Conservation (phyloP, 805 yeast genomes). For the Wickerhamomyces bisporus region DNA sequence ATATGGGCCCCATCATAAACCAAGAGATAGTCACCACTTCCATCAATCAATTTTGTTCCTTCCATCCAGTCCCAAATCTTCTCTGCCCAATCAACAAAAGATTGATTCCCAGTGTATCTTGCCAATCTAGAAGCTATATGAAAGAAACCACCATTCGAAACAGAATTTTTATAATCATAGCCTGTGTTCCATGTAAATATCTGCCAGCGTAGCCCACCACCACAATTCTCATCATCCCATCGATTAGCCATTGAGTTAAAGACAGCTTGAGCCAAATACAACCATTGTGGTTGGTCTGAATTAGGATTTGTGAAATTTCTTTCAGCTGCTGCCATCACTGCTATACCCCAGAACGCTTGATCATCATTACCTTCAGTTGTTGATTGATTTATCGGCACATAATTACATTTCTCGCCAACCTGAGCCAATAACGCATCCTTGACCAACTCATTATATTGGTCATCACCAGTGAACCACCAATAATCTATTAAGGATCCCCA, state of each 20-base stretch:
- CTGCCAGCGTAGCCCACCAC: constrained; percentile 96
- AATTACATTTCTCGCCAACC: constrained; percentile 68
- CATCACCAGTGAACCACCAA: constrained; percentile 64
- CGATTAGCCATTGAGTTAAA: constrained; percentile 86
- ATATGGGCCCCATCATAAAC: constrained; percentile 67
- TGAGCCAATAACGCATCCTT: constrained; percentile 66
- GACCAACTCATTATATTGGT: constrained; percentile 55
- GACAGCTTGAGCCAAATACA: constrained; percentile 79
- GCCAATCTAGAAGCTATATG: constrained; percentile 84
- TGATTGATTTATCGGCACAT: constrained; percentile 82
- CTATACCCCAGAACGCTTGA: constrained; percentile 95
- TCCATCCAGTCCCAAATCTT: constrained; percentile 77
- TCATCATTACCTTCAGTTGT: constrained; percentile 97
- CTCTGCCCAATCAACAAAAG: constrained; percentile 73
- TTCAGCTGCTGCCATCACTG: constrained; percentile 90
- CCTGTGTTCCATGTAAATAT: constrained; percentile 93
- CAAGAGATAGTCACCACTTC: constrained; percentile 27
- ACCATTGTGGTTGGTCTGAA: constrained; percentile 64
- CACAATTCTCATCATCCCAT: constrained; percentile 83
- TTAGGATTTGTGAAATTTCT: constrained; percentile 74
- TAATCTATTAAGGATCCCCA: constrained; percentile 86
- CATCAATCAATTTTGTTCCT: constrained; percentile 34
- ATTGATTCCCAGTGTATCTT: constrained; percentile 68
- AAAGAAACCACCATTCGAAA: constrained; percentile 87
- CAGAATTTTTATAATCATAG: constrained; percentile 86